phyloP scores from a whole-genome alignment of 1,139 yeast species.

The Zhuliangozyma parablackwelliae region DNA sequence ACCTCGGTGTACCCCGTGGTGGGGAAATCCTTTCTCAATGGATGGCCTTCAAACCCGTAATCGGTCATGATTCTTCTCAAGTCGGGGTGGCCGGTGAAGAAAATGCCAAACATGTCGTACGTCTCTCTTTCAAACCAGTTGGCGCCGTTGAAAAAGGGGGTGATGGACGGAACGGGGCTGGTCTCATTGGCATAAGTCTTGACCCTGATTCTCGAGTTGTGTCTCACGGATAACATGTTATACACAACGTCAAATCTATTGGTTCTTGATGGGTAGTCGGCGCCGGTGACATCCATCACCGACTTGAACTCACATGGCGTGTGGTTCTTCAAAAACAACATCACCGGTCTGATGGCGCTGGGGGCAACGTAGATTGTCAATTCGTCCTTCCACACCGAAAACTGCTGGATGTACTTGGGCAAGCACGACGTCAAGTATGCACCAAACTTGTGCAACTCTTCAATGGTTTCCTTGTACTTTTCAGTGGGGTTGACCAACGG shows the following conservation, averaged over 20 bases:
- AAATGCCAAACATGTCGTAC: constrained; percentile 80
- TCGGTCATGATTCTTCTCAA: constrained; percentile 88
- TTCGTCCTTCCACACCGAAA: constrained; percentile 89
- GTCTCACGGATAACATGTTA: constrained; percentile 75
- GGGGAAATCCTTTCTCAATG: constrained; percentile 89
- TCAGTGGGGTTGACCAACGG: constrained; percentile 79
- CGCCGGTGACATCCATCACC: constrained; percentile 80
- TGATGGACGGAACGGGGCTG: constrained; percentile 74
- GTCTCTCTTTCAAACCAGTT: constrained; percentile 92
- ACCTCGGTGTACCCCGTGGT: constrained; percentile 89
- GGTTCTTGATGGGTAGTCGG: constrained; percentile 79
- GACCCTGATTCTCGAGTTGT: constrained; percentile 83
- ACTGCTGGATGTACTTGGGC: constrained; percentile 81
- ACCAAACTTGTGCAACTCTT: constrained; percentile 81
- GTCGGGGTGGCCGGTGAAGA: constrained; percentile 87
- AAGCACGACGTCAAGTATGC: constrained; percentile 71
- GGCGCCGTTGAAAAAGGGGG: constrained; percentile 69
- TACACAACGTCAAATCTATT: constrained; percentile 87
- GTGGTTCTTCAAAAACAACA: constrained; percentile 70
- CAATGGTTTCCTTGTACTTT: constrained; percentile 61
- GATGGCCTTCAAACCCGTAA: constrained; percentile 91
- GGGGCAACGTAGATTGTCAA: constrained; percentile 76
- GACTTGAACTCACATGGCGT: constrained; percentile 77
- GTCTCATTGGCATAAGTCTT: constrained; percentile 86
- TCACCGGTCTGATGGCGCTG: constrained; percentile 63